Evolutionary conservation across 495 filamentous ascomycete species (phyloP).

Genomic region (Tetracladium setigerum): DNA sequence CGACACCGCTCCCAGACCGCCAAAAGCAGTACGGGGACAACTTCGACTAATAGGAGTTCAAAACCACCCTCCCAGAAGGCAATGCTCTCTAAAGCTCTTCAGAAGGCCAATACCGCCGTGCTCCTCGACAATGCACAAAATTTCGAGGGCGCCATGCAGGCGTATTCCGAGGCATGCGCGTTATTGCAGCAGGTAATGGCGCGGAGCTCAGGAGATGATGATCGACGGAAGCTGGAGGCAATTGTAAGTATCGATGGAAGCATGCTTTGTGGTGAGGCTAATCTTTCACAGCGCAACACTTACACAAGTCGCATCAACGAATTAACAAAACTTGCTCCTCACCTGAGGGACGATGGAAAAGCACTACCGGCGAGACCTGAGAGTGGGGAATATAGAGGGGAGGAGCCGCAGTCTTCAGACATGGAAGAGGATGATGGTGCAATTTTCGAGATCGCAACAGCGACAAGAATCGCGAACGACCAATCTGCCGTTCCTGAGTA

Average conservation of each 20-base stretch:
- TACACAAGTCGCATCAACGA: conserved; percentile 86
- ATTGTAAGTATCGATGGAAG: conserved; percentile 60
- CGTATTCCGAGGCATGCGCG: conserved; percentile 82
- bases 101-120: conserved; percentile 93
- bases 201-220: conserved; percentile 72
- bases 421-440: conserved; percentile 37
- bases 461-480: conserved; percentile 31
- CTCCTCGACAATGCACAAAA: conserved; percentile 92
- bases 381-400: conserved; percentile 55
- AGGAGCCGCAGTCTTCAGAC: conserved; percentile 40
- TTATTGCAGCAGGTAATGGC: conserved; percentile 81
- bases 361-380: conserved; percentile 72
- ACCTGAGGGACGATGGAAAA: conserved; percentile 51
- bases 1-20: conserved; percentile 37
- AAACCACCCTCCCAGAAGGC: conserved; percentile 66
- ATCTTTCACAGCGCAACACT: conserved; percentile 59
- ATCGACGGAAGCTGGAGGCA: conserved; percentile 75
- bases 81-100: conserved; percentile 86
- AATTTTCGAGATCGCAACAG: conserved; percentile 38
- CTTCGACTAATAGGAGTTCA: conserved; percentile 14
- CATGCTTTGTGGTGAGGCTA: not conserved
- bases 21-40: conserved; percentile 29
- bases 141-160: conserved; percentile 84
- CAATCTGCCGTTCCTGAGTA: conserved; percentile 16
- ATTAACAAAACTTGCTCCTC: conserved; percentile 60